Percentiles rank a stretch among this genome's conserved stretches.
Evolutionary conservation across 192 early-diverging fungal genomes (phyloP).

Genomic region (Geosiphon pyriformis): DNA sequence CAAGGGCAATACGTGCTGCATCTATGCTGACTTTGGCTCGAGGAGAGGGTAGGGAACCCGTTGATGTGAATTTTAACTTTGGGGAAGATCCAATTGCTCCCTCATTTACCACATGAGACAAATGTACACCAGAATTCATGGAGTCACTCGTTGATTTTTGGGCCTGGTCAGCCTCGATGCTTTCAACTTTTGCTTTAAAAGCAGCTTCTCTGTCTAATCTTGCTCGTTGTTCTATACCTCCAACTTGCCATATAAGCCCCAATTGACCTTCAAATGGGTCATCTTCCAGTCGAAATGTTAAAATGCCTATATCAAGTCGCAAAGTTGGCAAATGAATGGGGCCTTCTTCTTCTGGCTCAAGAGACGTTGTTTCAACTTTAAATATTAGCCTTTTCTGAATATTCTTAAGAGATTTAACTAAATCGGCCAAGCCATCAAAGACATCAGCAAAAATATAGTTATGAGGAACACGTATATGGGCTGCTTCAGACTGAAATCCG

Average conservation of each 20-base stretch:
- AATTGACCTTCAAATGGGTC: slow-evolving; percentile 41
- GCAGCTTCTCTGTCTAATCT: slow-evolving; percentile 34
- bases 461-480: slow-evolving; percentile 37
- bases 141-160: neutral
- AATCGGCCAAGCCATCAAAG: slow-evolving; percentile 30
- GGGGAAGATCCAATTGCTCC: neutral
- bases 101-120: neutral
- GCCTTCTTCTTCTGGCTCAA: slow-evolving; percentile 13
- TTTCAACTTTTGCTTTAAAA: slow-evolving; percentile 34
- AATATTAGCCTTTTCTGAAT: slow-evolving; percentile 23
- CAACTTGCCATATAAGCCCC: slow-evolving; percentile 32
- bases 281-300: slow-evolving; percentile 37
- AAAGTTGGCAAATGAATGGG: slow-evolving; percentile 29
- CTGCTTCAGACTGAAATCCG: slow-evolving; percentile 11
- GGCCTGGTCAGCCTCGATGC: slow-evolving; percentile 16
- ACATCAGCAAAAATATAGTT: slow-evolving; percentile 33
- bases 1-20: slow-evolving; percentile 23
- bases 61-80: neutral
- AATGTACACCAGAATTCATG: neutral
- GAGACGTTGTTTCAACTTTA: neutral
- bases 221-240: slow-evolving; percentile 29
- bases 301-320: slow-evolving; percentile 23
- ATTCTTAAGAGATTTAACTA: slow-evolving; percentile 30
- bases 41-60: slow-evolving; percentile 12
- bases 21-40: slow-evolving; percentile 20